Evolutionary conservation across 129 eudicot species (phyloP), one percentile per base, ranked within the genome.

Genomic region (Flaveria sonorensis): DNA sequence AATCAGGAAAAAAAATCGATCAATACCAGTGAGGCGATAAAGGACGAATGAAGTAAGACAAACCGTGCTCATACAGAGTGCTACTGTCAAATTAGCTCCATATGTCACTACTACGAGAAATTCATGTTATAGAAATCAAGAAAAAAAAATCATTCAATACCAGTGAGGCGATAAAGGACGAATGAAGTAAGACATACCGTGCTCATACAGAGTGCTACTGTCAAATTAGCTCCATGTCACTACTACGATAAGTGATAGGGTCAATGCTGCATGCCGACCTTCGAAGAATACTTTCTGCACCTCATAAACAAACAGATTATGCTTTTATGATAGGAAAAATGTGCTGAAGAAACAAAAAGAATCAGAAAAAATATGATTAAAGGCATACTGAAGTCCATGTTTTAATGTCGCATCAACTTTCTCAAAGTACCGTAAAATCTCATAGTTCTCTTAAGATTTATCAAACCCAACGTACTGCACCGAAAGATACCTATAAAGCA

Each of bases 391-490:
- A 51, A 90, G 90, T 74, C 97, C 98, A 46, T 88, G 92, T 70
- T 87, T 85, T 77, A 93, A 73, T 23, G 98, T 88, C 87, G 87
- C 96, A 1, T 90, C 89, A 32, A 93, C 97, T 80, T 93, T 85
- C 76, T 82, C 96, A 7, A 92, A 87, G 78, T 93, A 93, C 19
- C 89, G 89, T 26, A 85, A 65, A 40, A 69, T 75, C 85, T 82
- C 97, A 68, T 75, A 87, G n/a, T 74, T 81, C 79, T 93, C 98
- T 68, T 88, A 94, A 20, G 97, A 93, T 90, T 36, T 96, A 88
- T 80, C 97, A 85, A 50, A 93, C 96, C 3, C 97, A 90, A 51
- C 96, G 96, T 47, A 90, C 82, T 1, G 96, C 98, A 23, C 96
- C 98, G 72, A 93, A 93, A 39, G 92, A 68, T 87, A 90, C 98